Evolutionary conservation across 768 basidiomycete species (phyloP), one percentile per base, ranked within the genome.

Genomic region (Termitomyces sp.): DNA sequence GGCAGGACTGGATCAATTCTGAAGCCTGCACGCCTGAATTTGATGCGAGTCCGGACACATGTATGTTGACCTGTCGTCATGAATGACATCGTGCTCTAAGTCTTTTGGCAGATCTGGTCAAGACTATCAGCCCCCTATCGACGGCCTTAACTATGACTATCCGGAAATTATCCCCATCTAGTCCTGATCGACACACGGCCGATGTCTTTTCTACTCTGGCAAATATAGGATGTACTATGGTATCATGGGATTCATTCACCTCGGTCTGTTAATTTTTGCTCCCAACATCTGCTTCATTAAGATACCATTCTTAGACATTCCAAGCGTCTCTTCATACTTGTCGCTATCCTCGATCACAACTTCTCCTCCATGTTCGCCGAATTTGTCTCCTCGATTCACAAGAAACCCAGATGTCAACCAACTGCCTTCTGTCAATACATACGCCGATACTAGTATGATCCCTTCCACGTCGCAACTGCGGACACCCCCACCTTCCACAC

Each of bases 1-100:
- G 57, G 57, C 36, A 58, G 23, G 40, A 52, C 20, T 58, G 48
- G 43, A 54, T 58, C 25, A 54, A 54, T 41, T 32, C 45, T 12
- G 52, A 58, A 18, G 48, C 53, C 12, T 50, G 48, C 31, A 48
- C 49, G 5, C 38, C 52, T 38, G 49, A 54, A 40, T 18, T 36
- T 29, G 48, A 50, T 20, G 7, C 2, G 20, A 39, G 39, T 27
- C 38, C 38, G 10, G n/a, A n/a, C n/a, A n/a, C n/a, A 25, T 10
- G 57, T 54, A 58, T 31, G 57, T 57, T 22, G 16, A 46, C 18
- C 12, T 50, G 32, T 31, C 12, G 13, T 43, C 9, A n/a, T 40
- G 10, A 32, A 18, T 20, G 15, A 16, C 18, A 29, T 18, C 11
- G 29, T 40, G 39, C 20, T 31, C 35, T n/a, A 29, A 54, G n/a